Evolutionary conservation across 2,329 filamentous ascomycete genomes (phyloP), one percentile per base, ranked within the genome.

Genomic region (Chaetomiaceae sp.): DNA sequence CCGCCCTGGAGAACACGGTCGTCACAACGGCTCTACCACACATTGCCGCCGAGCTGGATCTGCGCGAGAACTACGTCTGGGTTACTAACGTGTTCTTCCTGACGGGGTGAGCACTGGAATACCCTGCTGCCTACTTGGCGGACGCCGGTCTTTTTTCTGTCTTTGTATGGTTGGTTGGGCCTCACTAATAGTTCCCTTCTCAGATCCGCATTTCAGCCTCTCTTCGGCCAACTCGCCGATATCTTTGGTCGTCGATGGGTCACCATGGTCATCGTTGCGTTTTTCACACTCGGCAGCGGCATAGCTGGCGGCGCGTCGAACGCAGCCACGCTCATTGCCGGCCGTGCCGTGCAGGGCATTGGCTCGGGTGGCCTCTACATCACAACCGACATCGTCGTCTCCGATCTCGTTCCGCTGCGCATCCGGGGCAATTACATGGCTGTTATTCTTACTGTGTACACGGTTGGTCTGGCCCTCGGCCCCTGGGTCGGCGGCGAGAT

Each of bases 281-380:
- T 75, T 1, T 79, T 79, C 49, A 65, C 64, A 0, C 52, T 80
- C 0, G 78, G 78, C 0, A 77, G 75, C 45, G 73, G 68, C 0
- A 63, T 83, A 2, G 68, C 64, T 34, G 78, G 75, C 0, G 69
- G 67, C 0, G 71, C 78, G 0, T 64, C 56, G 0, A 69, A 54
- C 9, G 64, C 62, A 1, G 56, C 53, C 0, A 70, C 71, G 56
- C 62, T 84, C 2, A 76, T 84, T 14, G 68, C 65, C 4, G 70
- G 66, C 7, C 62, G 68, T 1, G 60, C 50, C 0, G 52, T 83
- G 1, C 76, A 82, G 46, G 79, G 79, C 0, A 41, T 64, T 0
- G 67, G 68, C 0, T 56, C 54, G 2, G 63, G 61, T 7, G 68
- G 67, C 6, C 62, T 68, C 36, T 60, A 56, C 38, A 48, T 65